Percentiles rank a stretch among this genome's conserved stretches.
phyloP scores from a whole-genome alignment of 495 filamentous ascomycete species.

The Lindgomyces ingoldianus region DNA sequence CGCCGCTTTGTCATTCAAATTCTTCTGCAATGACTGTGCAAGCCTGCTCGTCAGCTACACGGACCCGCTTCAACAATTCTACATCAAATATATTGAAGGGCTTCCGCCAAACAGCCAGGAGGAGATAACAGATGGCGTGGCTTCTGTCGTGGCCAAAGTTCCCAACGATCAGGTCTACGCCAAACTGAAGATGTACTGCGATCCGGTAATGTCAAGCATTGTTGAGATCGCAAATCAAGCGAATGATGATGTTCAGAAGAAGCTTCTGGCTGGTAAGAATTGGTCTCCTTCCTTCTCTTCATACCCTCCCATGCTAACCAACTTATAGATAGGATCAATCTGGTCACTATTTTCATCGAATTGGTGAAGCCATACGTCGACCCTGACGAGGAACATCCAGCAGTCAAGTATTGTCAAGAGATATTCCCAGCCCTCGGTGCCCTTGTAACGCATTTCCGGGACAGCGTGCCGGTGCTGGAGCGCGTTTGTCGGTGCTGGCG shows the following conservation, averaged over 20 bases:
- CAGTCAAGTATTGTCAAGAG: conserved; percentile 93
- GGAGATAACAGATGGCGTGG: conserved; percentile 93
- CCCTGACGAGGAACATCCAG: conserved; percentile 75
- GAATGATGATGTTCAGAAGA: conserved; percentile 73
- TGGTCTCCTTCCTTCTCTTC: not conserved
- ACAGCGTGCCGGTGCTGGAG: conserved; percentile 85
- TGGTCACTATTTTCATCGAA: conserved; percentile 87
- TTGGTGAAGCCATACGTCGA: conserved; percentile 75
- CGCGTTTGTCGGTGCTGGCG: conserved; percentile 92
- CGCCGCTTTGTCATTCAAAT: conserved; percentile 91
- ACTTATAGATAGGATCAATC: conserved; percentile 73
- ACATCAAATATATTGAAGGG: conserved; percentile 80
- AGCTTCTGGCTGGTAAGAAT: conserved; percentile 75
- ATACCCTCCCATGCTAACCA: conserved; percentile 2
- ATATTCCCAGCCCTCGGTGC: conserved; percentile 82
- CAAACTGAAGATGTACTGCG: conserved; percentile 87
- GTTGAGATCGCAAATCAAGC: conserved; percentile 86
- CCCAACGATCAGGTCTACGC: conserved; percentile 75
- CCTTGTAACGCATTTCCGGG: conserved; percentile 80
- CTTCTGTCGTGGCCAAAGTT: conserved; percentile 84
- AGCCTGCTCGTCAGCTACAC: conserved; percentile 78
- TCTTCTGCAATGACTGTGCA: conserved; percentile 93
- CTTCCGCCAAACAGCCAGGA: conserved; percentile 85
- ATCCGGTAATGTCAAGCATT: conserved; percentile 82
- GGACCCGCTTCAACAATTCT: conserved; percentile 83